Evolutionary conservation across 768 basidiomycete genomes (phyloP).

Genomic region (Russula sp.): DNA sequence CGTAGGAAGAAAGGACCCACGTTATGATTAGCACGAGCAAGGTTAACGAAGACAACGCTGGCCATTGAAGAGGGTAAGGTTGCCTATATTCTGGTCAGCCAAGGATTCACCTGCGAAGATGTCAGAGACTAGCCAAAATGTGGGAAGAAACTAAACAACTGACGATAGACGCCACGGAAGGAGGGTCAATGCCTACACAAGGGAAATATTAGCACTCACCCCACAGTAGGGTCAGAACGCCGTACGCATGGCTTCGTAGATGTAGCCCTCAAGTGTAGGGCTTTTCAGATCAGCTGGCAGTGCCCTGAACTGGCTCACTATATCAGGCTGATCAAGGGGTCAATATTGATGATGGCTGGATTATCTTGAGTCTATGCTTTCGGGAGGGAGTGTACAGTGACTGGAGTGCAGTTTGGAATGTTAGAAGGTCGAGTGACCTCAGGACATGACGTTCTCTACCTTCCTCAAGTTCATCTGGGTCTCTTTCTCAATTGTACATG

Average conservation of each 20-base stretch:
- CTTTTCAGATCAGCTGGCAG: conserved; percentile 32
- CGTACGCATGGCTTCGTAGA: conserved; percentile 66
- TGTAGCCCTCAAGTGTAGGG: conserved; percentile 47
- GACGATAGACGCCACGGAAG: conserved; percentile 67
- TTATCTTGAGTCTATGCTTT: too few species aligned
- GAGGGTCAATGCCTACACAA: conserved; percentile 58
- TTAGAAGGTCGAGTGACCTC: too few species aligned
- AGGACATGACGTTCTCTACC: too few species aligned
- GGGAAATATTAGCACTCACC: conserved; percentile 7
- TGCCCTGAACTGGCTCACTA: conserved; percentile 34
- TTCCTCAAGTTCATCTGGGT: too few species aligned
- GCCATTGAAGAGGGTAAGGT: conserved; percentile 38
- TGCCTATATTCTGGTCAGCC: conserved; percentile 41
- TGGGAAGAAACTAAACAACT: conserved; percentile 24
- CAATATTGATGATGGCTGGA: conserved; percentile 55
- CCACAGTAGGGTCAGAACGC: conserved; percentile 18
- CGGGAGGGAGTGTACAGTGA: too few species aligned
- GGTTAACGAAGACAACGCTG: conserved; percentile 57
- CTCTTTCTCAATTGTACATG: too few species aligned
- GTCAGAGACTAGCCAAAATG: not conserved
- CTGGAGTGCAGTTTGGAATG: too few species aligned
- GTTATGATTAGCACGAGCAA: conserved; percentile 49
- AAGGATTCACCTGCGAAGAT: conserved; percentile 39
- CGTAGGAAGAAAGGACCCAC: conserved; percentile 32
- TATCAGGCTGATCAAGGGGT: conserved; percentile 45